A percentile compares a stretch with the other conserved stretches of the same genome.
These are phyloP conservation scores for Arachis hypogaea DNA, from an alignment of 306 rosid species.

Conservation along the genomic window DNA sequence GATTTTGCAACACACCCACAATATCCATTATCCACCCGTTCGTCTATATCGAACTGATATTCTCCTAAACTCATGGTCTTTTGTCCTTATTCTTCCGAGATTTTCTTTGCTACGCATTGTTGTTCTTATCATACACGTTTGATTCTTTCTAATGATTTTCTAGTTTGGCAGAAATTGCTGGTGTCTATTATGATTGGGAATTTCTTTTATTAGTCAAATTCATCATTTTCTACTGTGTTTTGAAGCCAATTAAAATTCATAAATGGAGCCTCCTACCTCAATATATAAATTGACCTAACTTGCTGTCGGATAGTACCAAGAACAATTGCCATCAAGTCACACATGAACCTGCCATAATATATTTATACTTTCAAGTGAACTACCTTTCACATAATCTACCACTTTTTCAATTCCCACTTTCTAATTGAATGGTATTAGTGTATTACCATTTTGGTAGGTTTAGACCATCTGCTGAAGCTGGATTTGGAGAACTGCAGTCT, in stretches of 20 bases:
- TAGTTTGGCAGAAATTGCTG: background rate
- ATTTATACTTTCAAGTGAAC: background rate
- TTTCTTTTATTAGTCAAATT: background rate
- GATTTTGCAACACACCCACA: conserved; percentile 35
- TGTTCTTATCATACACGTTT: background rate
- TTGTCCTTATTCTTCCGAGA: background rate
- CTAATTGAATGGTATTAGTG: background rate
- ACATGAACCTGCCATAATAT: no score
- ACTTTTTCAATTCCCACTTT: background rate
- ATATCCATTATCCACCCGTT: conserved; percentile 31
- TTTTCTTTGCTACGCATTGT: background rate
- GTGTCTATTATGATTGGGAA: background rate
- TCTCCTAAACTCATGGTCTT: background rate
- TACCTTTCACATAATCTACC: background rate
- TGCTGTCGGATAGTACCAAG: background rate
- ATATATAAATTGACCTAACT: background rate
- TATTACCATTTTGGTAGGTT: background rate
- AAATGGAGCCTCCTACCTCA: background rate
- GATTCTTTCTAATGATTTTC: background rate
- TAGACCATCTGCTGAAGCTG: background rate
- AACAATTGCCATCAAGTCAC: background rate
- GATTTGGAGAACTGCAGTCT: background rate
- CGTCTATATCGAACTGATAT: background rate
- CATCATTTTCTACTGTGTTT: background rate
- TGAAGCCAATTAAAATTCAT: background rate